Conservation (phyloP, 306 rosid species). For the Nissolia schottii region DNA sequence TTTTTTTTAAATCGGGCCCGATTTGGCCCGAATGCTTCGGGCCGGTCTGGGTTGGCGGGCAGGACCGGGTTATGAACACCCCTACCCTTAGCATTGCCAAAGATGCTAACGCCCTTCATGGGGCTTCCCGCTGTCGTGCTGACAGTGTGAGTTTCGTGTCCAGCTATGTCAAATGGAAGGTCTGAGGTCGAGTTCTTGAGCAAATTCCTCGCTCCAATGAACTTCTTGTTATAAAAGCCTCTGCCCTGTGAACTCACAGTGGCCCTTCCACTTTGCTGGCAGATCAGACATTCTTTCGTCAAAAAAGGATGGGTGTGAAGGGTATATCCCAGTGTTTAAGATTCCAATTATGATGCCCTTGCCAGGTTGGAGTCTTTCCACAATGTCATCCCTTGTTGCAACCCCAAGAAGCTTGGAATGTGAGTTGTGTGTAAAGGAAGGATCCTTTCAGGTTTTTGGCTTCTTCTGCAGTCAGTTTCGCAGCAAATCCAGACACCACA, state of each 20-base stretch:
- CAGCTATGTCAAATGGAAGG: constrained; percentile 43
- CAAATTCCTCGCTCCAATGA: constrained; percentile 62
- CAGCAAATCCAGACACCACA: constrained; percentile 52
- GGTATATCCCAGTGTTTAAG: constrained; percentile 56
- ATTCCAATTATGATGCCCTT: constrained; percentile 65
- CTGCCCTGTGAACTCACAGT: constrained; percentile 45
- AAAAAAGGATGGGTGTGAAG: constrained; percentile 51
- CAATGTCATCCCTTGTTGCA: constrained; percentile 33
- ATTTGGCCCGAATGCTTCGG: too few relatives aligned
- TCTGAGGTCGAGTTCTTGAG: neutral
- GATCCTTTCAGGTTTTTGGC: constrained; percentile 38
- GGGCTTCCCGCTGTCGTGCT: constrained; percentile 52
- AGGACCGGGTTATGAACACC: too few relatives aligned
- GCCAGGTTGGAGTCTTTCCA: constrained; percentile 54
- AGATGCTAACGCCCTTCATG: constrained; percentile 35
- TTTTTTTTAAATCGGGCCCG: too few relatives aligned
- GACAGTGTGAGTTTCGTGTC: constrained; percentile 78
- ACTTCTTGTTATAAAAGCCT: constrained; percentile 56
- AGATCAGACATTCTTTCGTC: constrained; percentile 48
- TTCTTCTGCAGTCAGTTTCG: constrained; percentile 47
- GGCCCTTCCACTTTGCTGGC: constrained; percentile 69
- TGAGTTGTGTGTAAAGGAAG: constrained; percentile 59
- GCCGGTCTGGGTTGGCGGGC: too few relatives aligned
- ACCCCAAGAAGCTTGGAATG: constrained; percentile 60
- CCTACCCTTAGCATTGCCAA: constrained; percentile 60